Evolutionary conservation across 2,329 filamentous ascomycete species (phyloP), one percentile per base, ranked within the genome.

Genomic region (Claviceps sp.): DNA sequence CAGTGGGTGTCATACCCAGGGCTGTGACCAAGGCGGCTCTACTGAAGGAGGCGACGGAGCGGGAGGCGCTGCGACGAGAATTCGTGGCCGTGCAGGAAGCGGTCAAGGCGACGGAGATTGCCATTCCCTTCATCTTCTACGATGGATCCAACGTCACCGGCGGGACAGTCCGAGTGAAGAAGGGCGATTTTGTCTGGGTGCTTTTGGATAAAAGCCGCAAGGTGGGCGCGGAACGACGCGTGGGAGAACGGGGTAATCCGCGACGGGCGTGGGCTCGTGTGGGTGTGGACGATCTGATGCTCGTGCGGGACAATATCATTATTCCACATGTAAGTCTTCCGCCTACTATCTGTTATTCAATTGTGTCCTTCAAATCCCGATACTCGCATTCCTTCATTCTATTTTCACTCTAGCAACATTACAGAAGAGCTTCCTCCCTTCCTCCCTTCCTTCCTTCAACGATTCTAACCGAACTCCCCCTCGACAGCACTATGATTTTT

Each of bases 91-190:
- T 91, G 54, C 93, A 96, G 64, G 88, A 94, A 56, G 81, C 83
- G 0, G 86, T 97, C 58, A 95, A 94, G 70, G 81, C 81, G 19
- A 90, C 89, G 8, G 90, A 96, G 62, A 87, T 98, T 51, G 77
- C 86, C 16, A 84, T 98, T 37, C 93, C 93, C 0, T 98, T 97
- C 66, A 88, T 97, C 3, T 97, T 97, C 65, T 97, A 96, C 70
- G 91, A 97, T 59, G 93, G 93, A 16, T 88, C 88, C 22, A 91
- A 94, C 65, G 85, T 87, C 11, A 87, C 90, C 0, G 89, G 89
- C 16, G 90, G 91, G 1, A 78, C 78, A 14, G 90, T 91, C 47
- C 83, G 84, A 54, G 80, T 97, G 49, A 95, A 89, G 68, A 98
- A 98, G 69, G 91, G 93, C 10, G 93, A 97, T 62, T 85, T 82